phyloP scores from a whole-genome alignment of 768 basidiomycete genomes.

The Collybiopsis confluens region DNA sequence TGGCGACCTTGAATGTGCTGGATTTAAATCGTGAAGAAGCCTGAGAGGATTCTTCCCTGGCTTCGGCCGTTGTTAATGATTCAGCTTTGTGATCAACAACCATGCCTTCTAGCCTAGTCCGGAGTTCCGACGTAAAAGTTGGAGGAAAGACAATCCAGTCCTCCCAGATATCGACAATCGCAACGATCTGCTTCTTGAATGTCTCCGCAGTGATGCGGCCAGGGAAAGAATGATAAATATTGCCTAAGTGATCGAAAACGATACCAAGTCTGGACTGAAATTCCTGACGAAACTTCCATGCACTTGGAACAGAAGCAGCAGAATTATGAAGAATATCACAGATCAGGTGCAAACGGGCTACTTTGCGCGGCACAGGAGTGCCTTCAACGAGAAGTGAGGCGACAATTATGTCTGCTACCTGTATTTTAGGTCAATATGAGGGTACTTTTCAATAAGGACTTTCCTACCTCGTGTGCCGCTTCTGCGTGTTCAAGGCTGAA shows the following conservation, averaged over 20 bases:
- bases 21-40: conserved; percentile 69
- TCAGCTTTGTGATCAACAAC: conserved; percentile 22
- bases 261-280: conserved; percentile 89
- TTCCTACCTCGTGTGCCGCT: conserved; percentile 80
- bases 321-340: conserved; percentile 99
- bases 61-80: conserved; percentile 12
- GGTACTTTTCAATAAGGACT: background rate
- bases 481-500: conserved; percentile 96
- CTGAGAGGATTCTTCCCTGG: conserved; percentile 13
- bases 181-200: conserved; percentile 89
- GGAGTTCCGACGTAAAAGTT: conserved; percentile 74
- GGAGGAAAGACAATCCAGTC: conserved; percentile 97
- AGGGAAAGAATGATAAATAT: conserved; percentile 93
- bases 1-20: conserved; percentile 73
- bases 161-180: conserved; percentile 94
- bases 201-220: conserved; percentile 94
- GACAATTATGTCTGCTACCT: conserved; percentile 91
- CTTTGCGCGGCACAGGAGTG: conserved; percentile 97
- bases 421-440: background rate
- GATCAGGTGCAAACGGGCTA: conserved; percentile 90
- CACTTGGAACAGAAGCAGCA: conserved; percentile 87
- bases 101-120: conserved; percentile 69
- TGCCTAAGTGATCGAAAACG: conserved; percentile 93
- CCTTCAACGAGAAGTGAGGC: conserved; percentile 82
- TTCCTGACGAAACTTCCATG: conserved; percentile 96